Conservation (phyloP, 805 yeast genomes). For the Cyberlindnera maritima region DNA sequence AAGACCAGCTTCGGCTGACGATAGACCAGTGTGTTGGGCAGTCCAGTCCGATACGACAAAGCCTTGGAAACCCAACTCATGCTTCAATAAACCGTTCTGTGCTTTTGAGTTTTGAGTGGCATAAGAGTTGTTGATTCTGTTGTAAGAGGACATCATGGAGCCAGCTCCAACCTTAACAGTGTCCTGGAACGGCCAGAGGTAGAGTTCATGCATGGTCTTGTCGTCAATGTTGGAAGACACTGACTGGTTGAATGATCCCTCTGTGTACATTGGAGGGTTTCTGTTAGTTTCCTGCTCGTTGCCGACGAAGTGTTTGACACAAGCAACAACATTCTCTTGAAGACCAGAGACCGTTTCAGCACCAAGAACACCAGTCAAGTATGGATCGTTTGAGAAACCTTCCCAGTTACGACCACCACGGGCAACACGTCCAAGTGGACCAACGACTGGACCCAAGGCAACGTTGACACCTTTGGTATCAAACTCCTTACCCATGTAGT, state of each 20-base stretch:
- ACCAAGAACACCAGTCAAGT: slow-evolving; percentile 7
- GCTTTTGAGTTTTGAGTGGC: slow-evolving; percentile 10
- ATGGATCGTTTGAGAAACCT: slow-evolving; percentile 12
- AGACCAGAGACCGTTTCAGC: slow-evolving; percentile 4
- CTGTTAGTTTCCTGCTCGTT: slow-evolving; percentile 12
- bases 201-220: slow-evolving; percentile 9
- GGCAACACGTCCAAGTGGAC: slow-evolving; percentile 9
- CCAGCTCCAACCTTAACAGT: slow-evolving; percentile 8
- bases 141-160: slow-evolving; percentile 10
- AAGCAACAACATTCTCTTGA: slow-evolving; percentile 7
- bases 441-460: slow-evolving; percentile 10
- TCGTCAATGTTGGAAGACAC: slow-evolving; percentile 6
- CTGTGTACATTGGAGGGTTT: slow-evolving; percentile 1
- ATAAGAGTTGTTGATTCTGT: slow-evolving; percentile 10
- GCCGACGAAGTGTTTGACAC: slow-evolving; percentile 13
- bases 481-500: slow-evolving; percentile 12
- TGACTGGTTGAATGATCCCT: slow-evolving; percentile 4
- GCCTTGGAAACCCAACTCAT: slow-evolving; percentile 11
- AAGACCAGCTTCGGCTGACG: slow-evolving; percentile 5
- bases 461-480: slow-evolving; percentile 8
- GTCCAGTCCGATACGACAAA: slow-evolving; percentile 8
- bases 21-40: slow-evolving; percentile 8
- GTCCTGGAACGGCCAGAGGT: slow-evolving; percentile 12
- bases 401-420: slow-evolving; percentile 14
- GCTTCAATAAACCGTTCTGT: slow-evolving; percentile 6